A percentile compares a stretch with the other conserved stretches of the same genome.
phyloP scores from a whole-genome alignment of 169 alveolate species.

The Plasmodium coatneyi region DNA sequence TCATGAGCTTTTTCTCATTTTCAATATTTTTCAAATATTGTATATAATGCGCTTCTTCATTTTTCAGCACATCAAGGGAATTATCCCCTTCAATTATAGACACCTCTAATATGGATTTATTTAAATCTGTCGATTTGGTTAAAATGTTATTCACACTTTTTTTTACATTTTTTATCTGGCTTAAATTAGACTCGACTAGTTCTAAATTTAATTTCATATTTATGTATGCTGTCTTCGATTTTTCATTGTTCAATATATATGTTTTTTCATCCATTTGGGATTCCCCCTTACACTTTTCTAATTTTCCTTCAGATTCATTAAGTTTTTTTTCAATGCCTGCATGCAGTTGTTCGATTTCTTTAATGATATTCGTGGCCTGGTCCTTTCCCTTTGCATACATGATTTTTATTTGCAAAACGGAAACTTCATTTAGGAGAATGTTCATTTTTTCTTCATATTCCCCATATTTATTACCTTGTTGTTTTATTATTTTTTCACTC shows the following conservation, averaged over 20 bases:
- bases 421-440: conserved; percentile 3
- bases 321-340: neutral
- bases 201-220: conserved; percentile 1
- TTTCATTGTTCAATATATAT: conserved; percentile 6
- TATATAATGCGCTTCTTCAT: neutral
- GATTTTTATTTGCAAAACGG: conserved; percentile 6
- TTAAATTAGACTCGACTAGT: neutral
- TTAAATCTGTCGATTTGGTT: neutral
- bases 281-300: neutral
- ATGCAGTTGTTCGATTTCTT: neutral
- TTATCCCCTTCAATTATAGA: neutral
- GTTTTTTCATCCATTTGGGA: neutral
- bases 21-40: conserved; percentile 12
- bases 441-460: neutral
- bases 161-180: neutral
- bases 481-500: neutral
- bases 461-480: neutral
- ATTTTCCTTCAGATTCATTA: neutral
- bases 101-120: neutral
- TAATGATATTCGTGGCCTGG: neutral
- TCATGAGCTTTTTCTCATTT: neutral
- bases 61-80: conserved; percentile 8
- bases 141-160: neutral
- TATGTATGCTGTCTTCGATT: conserved; percentile 11
- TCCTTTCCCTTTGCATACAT: neutral